phyloP scores from a whole-genome alignment of 1,284 basidiomycete species.

The Rhodotorula sp. region DNA sequence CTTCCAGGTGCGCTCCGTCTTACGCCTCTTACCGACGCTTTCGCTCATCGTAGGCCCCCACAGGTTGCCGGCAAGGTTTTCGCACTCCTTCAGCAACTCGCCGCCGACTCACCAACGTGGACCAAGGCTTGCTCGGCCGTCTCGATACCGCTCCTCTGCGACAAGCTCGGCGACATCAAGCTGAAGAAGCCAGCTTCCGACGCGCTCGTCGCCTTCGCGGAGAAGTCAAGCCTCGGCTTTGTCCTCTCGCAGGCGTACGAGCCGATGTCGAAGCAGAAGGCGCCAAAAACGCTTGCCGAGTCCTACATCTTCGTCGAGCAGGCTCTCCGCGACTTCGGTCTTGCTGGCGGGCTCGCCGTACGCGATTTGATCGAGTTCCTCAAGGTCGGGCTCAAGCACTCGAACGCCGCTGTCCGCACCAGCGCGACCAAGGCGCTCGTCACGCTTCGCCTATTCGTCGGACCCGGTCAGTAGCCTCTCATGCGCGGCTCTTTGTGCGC shows the following conservation, averaged over 20 bases:
- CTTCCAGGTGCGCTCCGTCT: conserved; percentile 69
- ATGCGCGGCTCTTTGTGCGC: not conserved
- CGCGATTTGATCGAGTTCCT: conserved; percentile 85
- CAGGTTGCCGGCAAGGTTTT: conserved; percentile 88
- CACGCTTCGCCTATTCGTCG: conserved; percentile 87
- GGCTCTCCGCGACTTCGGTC: conserved; percentile 88
- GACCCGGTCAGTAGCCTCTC: conserved; percentile 62
- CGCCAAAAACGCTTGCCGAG: conserved; percentile 94
- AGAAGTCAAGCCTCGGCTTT: conserved; percentile 92
- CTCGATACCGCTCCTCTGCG: conserved; percentile 77
- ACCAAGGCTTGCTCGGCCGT: conserved; percentile 81
- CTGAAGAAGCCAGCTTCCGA: conserved; percentile 97
- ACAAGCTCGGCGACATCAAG: conserved; percentile 96
- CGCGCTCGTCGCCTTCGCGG: conserved; percentile 73
- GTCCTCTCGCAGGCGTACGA: conserved; percentile 91
- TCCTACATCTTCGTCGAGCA: conserved; percentile 85
- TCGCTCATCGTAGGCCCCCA: not conserved
- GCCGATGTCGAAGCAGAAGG: conserved; percentile 87
- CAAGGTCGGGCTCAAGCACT: conserved; percentile 81
- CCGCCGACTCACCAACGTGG: conserved; percentile 77
- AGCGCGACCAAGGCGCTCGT: conserved; percentile 94
- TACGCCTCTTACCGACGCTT: not conserved
- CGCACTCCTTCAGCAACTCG: conserved; percentile 68
- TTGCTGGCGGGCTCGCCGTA: conserved; percentile 72
- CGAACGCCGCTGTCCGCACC: conserved; percentile 89